Evolutionary conservation across 495 filamentous ascomycete species (phyloP).

Genomic region (Lophium mytilinum): DNA sequence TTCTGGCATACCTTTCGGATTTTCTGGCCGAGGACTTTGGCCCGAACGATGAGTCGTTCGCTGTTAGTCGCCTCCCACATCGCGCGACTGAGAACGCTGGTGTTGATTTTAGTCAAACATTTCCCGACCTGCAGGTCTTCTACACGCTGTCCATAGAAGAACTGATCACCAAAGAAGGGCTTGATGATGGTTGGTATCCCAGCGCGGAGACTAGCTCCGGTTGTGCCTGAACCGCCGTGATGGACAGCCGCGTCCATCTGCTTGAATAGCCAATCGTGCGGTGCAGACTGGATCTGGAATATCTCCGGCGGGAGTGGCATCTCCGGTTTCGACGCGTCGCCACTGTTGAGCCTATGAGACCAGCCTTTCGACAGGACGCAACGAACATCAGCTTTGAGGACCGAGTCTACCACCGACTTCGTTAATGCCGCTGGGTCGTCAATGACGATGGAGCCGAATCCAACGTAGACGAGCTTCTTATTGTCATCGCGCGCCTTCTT

Average conservation of each 20-base stretch:
- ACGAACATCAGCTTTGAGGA: constrained; percentile 83
- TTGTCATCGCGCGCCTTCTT: constrained; percentile 63
- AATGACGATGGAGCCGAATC: constrained; percentile 95
- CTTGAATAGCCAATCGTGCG: constrained; percentile 93
- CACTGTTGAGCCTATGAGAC: constrained; percentile 76
- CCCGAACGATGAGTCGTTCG: constrained; percentile 82
- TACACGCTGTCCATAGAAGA: constrained; percentile 83
- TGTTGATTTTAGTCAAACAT: constrained; percentile 80
- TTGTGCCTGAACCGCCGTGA: constrained; percentile 92
- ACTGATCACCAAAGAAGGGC: constrained; percentile 96
- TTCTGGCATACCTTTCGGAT: constrained; percentile 65
- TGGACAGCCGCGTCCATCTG: constrained; percentile 93
- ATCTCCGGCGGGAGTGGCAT: constrained; percentile 72
- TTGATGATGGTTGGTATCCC: constrained; percentile 92
- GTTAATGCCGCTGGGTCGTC: constrained; percentile 82
- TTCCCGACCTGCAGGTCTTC: constrained; percentile 91
- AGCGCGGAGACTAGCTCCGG: constrained; percentile 84
- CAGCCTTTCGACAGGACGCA: constrained; percentile 98
- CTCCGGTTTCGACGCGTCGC: constrained; percentile 53
- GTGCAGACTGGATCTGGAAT: constrained; percentile 78
- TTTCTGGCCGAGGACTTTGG: constrained; percentile 68
- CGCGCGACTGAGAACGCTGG: constrained; percentile 69
- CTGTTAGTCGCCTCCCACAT: constrained; percentile 88
- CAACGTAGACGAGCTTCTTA: constrained; percentile 94
- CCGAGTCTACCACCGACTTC: constrained; percentile 79